Evolutionary conservation across 257 asterid species (phyloP).

Genomic region (Solanum pimpinellifolium): DNA sequence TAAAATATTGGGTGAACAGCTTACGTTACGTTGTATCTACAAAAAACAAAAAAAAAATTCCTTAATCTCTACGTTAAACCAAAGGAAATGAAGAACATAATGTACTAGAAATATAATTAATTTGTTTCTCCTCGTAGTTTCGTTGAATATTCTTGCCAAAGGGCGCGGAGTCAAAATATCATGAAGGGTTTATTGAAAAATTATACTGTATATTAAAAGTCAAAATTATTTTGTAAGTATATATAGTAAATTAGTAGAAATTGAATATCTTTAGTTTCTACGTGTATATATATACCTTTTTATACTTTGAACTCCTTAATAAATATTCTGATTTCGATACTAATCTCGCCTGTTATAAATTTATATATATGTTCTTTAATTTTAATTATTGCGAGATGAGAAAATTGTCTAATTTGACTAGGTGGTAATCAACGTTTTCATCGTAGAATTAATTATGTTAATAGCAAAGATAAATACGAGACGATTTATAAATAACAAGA

Average conservation of each 20-base stretch:
- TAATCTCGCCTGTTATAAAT: too few species aligned
- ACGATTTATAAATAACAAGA: neutral
- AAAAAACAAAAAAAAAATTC: neutral
- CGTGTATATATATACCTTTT: fast-evolving
- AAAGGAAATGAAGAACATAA: neutral
- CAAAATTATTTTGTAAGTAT: too few species aligned
- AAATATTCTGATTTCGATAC: too few species aligned
- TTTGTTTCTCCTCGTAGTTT: neutral
- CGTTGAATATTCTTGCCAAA: neutral
- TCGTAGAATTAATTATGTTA: neutral
- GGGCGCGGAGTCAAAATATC: neutral
- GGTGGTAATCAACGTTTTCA: neutral
- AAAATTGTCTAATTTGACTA: neutral
- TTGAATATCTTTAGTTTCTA: neutral
- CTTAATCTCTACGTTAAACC: neutral
- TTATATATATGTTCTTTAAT: too few species aligned
- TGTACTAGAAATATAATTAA: neutral
- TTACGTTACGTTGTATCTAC: neutral
- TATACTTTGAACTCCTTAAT: too few species aligned
- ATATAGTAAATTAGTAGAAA: too few species aligned
- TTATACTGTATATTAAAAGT: too few species aligned
- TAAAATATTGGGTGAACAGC: neutral
- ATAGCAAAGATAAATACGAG: neutral
- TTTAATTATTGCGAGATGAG: neutral
- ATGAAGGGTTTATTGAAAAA: too few species aligned